Percentiles rank a stretch among this genome's conserved stretches.
Conservation (phyloP, 768 basidiomycete species). For the Lactarius sanguifluus region DNA sequence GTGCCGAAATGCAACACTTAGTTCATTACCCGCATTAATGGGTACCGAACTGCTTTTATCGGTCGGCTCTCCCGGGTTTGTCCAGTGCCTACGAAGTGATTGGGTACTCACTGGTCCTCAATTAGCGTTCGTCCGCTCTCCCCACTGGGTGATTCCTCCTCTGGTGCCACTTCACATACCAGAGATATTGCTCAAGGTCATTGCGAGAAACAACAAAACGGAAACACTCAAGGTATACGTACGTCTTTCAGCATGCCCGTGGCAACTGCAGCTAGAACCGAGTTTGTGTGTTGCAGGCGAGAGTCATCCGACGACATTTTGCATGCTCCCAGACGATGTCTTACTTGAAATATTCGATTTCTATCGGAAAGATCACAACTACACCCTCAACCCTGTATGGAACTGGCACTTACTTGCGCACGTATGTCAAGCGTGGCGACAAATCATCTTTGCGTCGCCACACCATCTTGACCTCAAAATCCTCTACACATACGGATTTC, state of each 20-base stretch:
- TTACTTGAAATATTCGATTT: neutral
- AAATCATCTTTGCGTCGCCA: neutral
- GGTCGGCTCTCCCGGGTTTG: too few species aligned
- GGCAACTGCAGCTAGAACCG: neutral
- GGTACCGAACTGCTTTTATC: too few species aligned
- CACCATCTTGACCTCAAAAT: neutral
- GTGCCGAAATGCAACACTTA: too few species aligned
- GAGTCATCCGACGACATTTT: neutral
- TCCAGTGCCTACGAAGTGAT: too few species aligned
- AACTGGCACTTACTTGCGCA: neutral
- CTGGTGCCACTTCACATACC: neutral
- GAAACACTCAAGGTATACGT: neutral
- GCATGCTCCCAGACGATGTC: neutral
- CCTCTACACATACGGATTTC: neutral
- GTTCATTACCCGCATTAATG: too few species aligned
- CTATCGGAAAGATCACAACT: neutral
- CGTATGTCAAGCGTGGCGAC: slow-evolving; percentile 1
- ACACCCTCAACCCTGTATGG: neutral
- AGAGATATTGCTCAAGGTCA: neutral
- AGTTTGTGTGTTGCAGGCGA: neutral
- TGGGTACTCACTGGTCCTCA: too few species aligned
- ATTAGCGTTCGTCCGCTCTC: neutral
- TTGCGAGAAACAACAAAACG: neutral
- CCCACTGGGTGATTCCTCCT: neutral
- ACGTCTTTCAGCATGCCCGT: neutral